A percentile compares a stretch with the other conserved stretches of the same genome.
phyloP scores from a whole-genome alignment of 177 flowering plant species.

The Vitis hybrid region DNA sequence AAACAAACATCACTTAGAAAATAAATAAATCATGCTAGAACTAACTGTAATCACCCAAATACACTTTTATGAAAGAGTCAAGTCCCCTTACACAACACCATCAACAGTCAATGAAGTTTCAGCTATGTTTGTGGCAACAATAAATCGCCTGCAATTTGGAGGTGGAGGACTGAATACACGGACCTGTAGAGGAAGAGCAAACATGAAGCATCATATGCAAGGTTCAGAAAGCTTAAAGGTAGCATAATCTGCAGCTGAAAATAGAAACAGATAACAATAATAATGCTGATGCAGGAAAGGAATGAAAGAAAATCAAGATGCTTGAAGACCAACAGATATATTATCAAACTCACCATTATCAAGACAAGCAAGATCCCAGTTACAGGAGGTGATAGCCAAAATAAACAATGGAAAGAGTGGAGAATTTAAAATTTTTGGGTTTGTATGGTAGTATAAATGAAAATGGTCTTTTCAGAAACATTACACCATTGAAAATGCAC shows the following conservation, averaged over 20 bases:
- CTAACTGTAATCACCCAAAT: background rate
- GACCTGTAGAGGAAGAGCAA: conserved; percentile 49
- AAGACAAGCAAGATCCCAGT: background rate
- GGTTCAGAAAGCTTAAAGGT: conserved; percentile 2
- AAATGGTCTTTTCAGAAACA: too few species aligned
- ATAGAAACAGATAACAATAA: background rate
- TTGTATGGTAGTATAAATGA: too few species aligned
- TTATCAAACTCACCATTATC: background rate
- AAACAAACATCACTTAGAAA: background rate
- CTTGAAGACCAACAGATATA: background rate
- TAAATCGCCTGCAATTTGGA: conserved; percentile 87
- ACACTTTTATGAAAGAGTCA: conserved; percentile 1
- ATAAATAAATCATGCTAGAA: background rate
- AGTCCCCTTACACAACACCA: conserved; percentile 89
- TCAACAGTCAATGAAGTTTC: conserved; percentile 99
- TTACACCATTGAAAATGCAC: too few species aligned
- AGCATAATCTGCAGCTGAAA: background rate
- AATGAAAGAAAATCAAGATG: background rate
- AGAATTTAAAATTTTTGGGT: too few species aligned
- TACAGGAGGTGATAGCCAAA: background rate
- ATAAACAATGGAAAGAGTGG: background rate
- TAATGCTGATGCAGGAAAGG: background rate
- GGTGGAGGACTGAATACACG: conserved; percentile 92
- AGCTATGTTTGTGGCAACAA: conserved; percentile 95
- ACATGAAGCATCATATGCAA: conserved; percentile 12